Evolutionary conservation across 2,329 filamentous ascomycete genomes (phyloP), one percentile per base, ranked within the genome.

Genomic region (Bipolaris sorokiniana): DNA sequence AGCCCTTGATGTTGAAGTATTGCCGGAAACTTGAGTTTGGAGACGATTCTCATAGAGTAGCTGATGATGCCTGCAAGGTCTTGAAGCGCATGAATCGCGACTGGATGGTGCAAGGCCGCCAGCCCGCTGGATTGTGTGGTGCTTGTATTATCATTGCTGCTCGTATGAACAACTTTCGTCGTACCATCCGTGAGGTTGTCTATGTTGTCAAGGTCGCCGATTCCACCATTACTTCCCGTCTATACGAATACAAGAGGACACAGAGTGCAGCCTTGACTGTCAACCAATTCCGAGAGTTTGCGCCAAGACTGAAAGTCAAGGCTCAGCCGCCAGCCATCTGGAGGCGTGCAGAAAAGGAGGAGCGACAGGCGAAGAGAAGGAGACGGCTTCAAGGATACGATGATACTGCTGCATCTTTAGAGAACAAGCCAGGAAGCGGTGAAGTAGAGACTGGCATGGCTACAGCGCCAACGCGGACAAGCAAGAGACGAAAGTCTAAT

Each of bases 151-250:
- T 99, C 59, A 89, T 99, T 75, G 95, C 95, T 6, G 94, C 95
- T 7, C 90, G 95, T 50, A 98, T 98, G 90, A 96, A 97, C 83
- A 98, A 98, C 77, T 99, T 96, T 73, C 90, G 94, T 42, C 88
- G 95, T 16, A 97, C 92, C 0, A 88, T 96, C 11, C 87, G 92
- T 28, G 95, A 99, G 77, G 90, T 99, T 7, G 94, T 98, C n/a
- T 98, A 97, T 74, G 91, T 97, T 36, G 94, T 97, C 74, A 98
- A 97, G 74, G 93, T 98, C 48, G 96, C 93, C 40, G 96, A 96
- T 64, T 86, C 92, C 59, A 99, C 95, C 7, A 92, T 99, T 58
- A 90, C 92, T 70, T 91, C 94, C 73, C 92, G 95, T 60, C 81
- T 99, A 9, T 88, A 93, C 64, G 95, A 99, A 72, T 99, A 98